Percentiles rank a stretch among this genome's conserved stretches.
These are phyloP conservation scores for Filobasidium wieringae DNA, from an alignment of 768 basidiomycete genomes.

Conservation along the genomic window DNA sequence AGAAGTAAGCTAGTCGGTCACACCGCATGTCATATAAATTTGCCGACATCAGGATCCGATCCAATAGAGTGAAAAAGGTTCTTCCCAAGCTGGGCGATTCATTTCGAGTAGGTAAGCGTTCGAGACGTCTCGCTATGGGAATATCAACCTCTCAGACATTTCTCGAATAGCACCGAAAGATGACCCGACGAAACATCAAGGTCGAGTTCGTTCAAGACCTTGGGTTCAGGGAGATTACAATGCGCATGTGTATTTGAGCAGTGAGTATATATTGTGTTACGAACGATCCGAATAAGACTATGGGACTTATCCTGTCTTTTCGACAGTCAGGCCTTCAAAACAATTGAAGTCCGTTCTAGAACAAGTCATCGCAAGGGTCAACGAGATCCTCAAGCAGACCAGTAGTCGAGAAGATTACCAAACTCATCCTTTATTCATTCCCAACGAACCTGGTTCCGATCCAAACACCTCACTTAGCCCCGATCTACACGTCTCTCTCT, in stretches of 20 bases:
- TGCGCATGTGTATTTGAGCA: constrained; percentile 61
- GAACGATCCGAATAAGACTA: background rate
- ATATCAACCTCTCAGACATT: no score
- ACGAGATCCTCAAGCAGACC: constrained; percentile 43
- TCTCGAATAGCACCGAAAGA: no score
- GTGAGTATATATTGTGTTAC: constrained; percentile 34
- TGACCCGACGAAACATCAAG: no score
- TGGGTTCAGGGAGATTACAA: constrained; percentile 81
- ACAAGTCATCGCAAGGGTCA: constrained; percentile 42
- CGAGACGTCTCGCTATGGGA: no score
- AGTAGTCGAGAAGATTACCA: constrained; percentile 29
- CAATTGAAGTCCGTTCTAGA: constrained; percentile 44
- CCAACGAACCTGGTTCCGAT: background rate
- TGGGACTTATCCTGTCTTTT: background rate
- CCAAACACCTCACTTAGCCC: constrained; percentile 12
- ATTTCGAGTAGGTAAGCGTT: no score
- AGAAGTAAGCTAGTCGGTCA: no score
- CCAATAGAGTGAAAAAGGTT: no score
- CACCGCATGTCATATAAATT: no score
- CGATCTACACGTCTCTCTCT: constrained; percentile 74
- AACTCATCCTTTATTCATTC: constrained; percentile 20
- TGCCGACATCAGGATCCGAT: no score
- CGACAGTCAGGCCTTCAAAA: constrained; percentile 37
- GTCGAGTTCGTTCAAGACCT: no score
- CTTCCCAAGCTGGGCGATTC: no score